phyloP scores from a whole-genome alignment of 2,329 filamentous ascomycete species.

The Penicillium sp. region DNA sequence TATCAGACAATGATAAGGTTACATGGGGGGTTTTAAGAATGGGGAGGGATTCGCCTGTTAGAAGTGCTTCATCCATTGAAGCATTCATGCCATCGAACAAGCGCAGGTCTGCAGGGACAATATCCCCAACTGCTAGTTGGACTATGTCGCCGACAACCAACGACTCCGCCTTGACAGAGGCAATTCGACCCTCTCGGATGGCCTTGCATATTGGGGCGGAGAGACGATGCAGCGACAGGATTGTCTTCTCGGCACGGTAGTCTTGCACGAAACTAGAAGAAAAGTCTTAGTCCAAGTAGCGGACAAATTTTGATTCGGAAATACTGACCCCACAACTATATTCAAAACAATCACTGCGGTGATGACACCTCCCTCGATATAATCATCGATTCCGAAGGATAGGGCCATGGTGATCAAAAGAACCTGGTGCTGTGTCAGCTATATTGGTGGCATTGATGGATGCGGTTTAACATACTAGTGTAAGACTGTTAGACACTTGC shows the following conservation, averaged over 20 bases:
- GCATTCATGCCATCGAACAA: slow-evolving; percentile 64
- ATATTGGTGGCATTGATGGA: neutral
- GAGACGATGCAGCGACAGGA: slow-evolving; percentile 55
- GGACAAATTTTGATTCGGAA: rapidly evolving
- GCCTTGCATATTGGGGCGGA: slow-evolving; percentile 57
- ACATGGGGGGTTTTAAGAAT: slow-evolving; percentile 51
- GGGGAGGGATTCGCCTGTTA: slow-evolving; percentile 62
- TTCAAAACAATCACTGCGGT: slow-evolving; percentile 59
- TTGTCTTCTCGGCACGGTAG: slow-evolving; percentile 59
- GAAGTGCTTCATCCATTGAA: slow-evolving; percentile 66
- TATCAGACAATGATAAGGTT: slow-evolving; percentile 25
- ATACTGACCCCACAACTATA: slow-evolving; percentile 50
- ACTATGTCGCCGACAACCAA: slow-evolving; percentile 61
- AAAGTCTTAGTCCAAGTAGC: neutral
- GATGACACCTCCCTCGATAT: slow-evolving; percentile 59
- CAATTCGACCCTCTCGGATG: slow-evolving; percentile 55
- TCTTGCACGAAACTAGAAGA: slow-evolving; percentile 53
- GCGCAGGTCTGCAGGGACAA: slow-evolving; percentile 58
- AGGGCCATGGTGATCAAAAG: slow-evolving; percentile 72
- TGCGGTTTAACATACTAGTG: slow-evolving; percentile 51
- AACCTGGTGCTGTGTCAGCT: slow-evolving; percentile 50
- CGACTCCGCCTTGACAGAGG: slow-evolving; percentile 53
- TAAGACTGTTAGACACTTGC: slow-evolving; percentile 74
- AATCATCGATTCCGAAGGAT: slow-evolving; percentile 56
- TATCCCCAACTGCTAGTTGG: slow-evolving; percentile 54